Percentiles rank a stretch among this genome's conserved stretches.
These are phyloP conservation scores for Ichthyophonus hoferi DNA, from an alignment of 208 protist genomes.

Conservation along the genomic window DNA sequence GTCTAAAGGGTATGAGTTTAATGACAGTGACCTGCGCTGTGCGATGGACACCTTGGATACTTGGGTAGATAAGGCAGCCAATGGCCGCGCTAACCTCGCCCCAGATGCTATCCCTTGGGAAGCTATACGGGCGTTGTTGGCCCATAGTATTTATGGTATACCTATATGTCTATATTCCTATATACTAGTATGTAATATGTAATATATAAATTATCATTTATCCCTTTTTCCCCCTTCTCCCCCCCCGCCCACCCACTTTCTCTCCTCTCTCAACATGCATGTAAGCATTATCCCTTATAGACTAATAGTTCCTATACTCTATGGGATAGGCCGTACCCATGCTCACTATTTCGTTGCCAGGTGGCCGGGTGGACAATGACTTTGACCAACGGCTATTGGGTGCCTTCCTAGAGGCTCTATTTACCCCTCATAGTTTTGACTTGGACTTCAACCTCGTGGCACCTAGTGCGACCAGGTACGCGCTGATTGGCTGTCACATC, in stretches of 20 bases:
- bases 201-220: no score
- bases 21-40: conserved; percentile 86
- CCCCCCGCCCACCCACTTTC: no score
- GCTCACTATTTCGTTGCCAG: no score
- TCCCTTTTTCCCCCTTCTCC: no score
- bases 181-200: no score
- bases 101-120: conserved; percentile 81
- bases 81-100: conserved; percentile 59
- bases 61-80: conserved; percentile 68
- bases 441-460: conserved; percentile 48
- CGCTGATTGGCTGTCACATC: no score
- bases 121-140: conserved; percentile 82
- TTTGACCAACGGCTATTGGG: conserved; percentile 89
- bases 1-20: conserved; percentile 94
- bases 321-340: no score
- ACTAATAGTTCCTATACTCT: no score
- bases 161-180: background rate
- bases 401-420: conserved; percentile 76
- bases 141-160: conserved; percentile 84
- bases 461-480: background rate
- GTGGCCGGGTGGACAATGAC: conserved; percentile 90
- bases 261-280: no score
- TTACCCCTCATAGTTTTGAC: conserved; percentile 69
- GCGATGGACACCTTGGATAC: conserved; percentile 80
- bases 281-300: no score